A percentile compares a stretch with the other conserved stretches of the same genome.
Evolutionary conservation across 2,329 filamentous ascomycete species (phyloP).

Genomic region (Fusarium neocosmosporiellum): DNA sequence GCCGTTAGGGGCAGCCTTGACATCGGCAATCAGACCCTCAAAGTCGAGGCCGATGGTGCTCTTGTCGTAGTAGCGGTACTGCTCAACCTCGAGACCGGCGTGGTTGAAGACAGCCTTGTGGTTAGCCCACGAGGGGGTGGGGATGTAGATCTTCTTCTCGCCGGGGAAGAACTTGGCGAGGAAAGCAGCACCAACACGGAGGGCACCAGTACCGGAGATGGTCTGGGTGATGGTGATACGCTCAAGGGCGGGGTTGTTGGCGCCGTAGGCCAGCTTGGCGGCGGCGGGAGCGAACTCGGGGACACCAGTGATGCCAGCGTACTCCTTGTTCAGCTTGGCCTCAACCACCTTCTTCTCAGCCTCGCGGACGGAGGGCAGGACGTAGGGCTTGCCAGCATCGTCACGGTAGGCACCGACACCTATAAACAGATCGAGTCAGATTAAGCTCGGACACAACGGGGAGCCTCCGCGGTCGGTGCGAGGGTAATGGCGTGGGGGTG

Average conservation of each 20-base stretch:
- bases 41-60: constrained; percentile 98
- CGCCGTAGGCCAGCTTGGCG: constrained; percentile 89
- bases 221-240: constrained; percentile 94
- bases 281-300: constrained; percentile 94
- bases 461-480: constrained; percentile 18
- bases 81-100: constrained; percentile 88
- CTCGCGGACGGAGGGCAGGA: constrained; percentile 90
- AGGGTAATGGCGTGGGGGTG: constrained; percentile 6
- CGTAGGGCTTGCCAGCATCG: constrained; percentile 97
- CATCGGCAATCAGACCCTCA: constrained; percentile 88
- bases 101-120: constrained; percentile 97
- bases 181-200: constrained; percentile 95
- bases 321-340: constrained; percentile 91
- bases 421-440: constrained; percentile 49
- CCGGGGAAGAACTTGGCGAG: constrained; percentile 90
- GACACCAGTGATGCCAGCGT: constrained; percentile 96
- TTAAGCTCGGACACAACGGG: constrained; percentile 23
- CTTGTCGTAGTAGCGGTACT: constrained; percentile 99
- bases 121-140: constrained; percentile 97
- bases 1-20: constrained; percentile 87
- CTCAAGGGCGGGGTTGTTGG: constrained; percentile 79
- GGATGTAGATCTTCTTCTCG: constrained; percentile 96
- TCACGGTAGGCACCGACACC: constrained; percentile 98
- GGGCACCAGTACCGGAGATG: constrained; percentile 96
- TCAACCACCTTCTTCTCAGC: constrained; percentile 90